These are phyloP conservation scores for Raphanus raphanistrum DNA, from an alignment of 345 rosid genomes.

Conservation along the genomic window DNA sequence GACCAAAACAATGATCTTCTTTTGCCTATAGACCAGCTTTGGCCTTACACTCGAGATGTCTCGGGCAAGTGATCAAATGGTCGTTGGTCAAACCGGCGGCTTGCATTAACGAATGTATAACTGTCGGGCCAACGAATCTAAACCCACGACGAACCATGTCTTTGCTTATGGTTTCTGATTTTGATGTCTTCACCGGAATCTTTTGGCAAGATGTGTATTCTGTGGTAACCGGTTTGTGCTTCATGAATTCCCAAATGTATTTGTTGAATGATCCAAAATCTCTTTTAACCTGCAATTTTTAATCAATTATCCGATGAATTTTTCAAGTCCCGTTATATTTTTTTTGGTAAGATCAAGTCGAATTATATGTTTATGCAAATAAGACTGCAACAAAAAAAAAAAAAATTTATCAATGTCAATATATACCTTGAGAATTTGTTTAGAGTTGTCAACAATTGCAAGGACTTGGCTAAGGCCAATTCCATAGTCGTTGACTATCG, in stretches of 20 bases:
- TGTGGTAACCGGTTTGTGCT: conserved; percentile 45
- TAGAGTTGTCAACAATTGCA: conserved; percentile 57
- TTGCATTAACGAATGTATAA: conserved; percentile 68
- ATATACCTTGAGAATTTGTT: conserved; percentile 52
- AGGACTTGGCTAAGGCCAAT: conserved; percentile 54
- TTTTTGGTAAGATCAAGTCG: background rate
- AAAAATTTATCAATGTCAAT: background rate
- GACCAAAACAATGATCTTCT: background rate
- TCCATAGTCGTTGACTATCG: conserved; percentile 49
- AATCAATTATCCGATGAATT: background rate
- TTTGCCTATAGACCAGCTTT: conserved; percentile 34
- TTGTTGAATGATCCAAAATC: conserved; percentile 56
- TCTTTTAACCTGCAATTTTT: conserved; percentile 43
- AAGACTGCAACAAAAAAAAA: background rate
- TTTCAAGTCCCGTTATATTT: background rate
- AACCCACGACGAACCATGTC: conserved; percentile 69
- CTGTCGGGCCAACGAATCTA: conserved; percentile 64
- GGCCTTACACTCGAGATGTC: conserved; percentile 50
- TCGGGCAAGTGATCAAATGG: conserved; percentile 65
- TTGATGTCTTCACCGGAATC: conserved; percentile 68
- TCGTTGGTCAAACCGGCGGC: conserved; percentile 64
- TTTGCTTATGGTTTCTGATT: conserved; percentile 67
- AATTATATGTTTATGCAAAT: background rate
- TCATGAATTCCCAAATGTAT: conserved; percentile 65
- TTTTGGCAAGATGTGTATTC: conserved; percentile 55